Evolutionary conservation across 208 protist genomes (phyloP), one percentile per base, ranked within the genome.

Genomic region (Crithidia brevicula): DNA sequence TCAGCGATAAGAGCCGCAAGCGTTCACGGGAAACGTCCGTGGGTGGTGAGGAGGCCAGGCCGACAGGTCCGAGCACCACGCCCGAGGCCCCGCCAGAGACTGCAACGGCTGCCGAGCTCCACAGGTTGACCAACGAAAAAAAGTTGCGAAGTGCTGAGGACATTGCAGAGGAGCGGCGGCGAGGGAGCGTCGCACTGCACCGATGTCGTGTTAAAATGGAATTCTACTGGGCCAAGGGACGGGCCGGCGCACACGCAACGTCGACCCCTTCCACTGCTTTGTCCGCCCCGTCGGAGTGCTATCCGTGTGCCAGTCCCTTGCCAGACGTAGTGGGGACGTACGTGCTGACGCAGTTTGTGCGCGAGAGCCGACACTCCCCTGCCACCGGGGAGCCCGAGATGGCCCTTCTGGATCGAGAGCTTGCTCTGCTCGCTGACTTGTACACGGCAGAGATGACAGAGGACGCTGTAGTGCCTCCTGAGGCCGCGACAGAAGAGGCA

Each of bases 321-420:
- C 70, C 61, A 0, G n/a, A n/a, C 11, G 50, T 61, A 2, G 30
- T 76, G 42, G 43, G 28, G 3, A 7, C 18, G 0, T 76, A 76
- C 53, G 7, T 76, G 10, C 16, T 52, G 22, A 23, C 22, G 28
- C 47, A 60, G 9, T 65, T 65, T 23, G 46, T 66, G 36, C 30
- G 30, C 22, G 53, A 59, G 2, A 57, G 22, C 25, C 31, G 61
- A 18, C 28, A 28, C 9, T 43, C 34, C 23, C 1, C 38, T 15
- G 62, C 70, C 6, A 76, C 70, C 1, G 70, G 70, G 22, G 40
- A 69, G 57, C 70, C 70, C 27, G 70, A 76, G 49, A 60, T 70
- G 62, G 40, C 49, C 23, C 28, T 65, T 1, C 16, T 76, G 4
- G 56, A 76, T 9, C 62, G 56, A 2, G 70, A 76, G 57, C 64